A percentile compares a stretch with the other conserved stretches of the same genome.
Evolutionary conservation across 306 rosid species (phyloP).

Genomic region (Glycine tomentella): DNA sequence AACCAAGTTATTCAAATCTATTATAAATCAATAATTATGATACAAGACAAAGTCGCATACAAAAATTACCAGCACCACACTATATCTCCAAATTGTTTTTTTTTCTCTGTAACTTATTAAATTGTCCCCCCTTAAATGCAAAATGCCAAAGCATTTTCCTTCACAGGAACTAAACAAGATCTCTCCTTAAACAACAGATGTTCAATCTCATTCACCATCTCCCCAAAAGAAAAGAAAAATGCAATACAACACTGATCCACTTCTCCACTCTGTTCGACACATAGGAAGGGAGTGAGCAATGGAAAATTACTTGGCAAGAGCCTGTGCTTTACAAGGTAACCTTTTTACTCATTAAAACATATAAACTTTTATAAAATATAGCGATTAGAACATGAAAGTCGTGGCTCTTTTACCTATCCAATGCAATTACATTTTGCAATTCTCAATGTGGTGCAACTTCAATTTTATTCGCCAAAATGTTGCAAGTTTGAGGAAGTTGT

Average conservation of each 20-base stretch:
- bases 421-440: no score
- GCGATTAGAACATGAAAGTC: no score
- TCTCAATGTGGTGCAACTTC: background rate
- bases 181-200: constrained; percentile 10
- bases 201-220: background rate
- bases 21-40: background rate
- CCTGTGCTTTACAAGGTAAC: no score
- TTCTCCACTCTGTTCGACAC: constrained; percentile 2
- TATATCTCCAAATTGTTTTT: no score
- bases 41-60: no score
- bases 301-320: constrained; percentile 15
- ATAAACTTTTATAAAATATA: no score
- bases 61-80: no score
- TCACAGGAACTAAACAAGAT: background rate
- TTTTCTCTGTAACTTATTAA: no score
- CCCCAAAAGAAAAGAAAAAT: background rate
- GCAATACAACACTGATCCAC: background rate
- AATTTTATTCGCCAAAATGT: background rate
- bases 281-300: background rate
- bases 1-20: background rate
- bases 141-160: constrained; percentile 4
- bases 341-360: no score
- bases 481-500: no score
- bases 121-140: background rate
- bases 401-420: no score